Evolutionary conservation across 2,329 filamentous ascomycete species (phyloP).

Genomic region (Lachnellula arida): DNA sequence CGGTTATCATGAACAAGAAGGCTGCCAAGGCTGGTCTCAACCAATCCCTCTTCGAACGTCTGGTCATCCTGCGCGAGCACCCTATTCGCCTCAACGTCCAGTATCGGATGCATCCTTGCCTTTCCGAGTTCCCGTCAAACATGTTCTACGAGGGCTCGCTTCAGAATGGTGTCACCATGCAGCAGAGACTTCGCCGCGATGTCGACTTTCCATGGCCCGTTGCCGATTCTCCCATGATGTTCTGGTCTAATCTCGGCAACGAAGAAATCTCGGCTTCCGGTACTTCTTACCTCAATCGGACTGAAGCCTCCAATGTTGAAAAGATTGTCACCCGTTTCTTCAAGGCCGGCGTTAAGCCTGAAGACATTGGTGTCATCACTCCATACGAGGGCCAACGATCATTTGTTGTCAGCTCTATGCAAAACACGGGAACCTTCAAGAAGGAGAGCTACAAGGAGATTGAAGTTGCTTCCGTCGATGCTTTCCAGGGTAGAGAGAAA

Average conservation of each 20-base stretch:
- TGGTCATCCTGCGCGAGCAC: slow-evolving; percentile 84
- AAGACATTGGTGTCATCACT: slow-evolving; percentile 94
- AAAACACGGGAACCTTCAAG: slow-evolving; percentile 93
- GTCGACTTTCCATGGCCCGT: slow-evolving; percentile 99
- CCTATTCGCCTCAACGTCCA: slow-evolving; percentile 95
- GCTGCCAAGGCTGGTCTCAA: slow-evolving; percentile 96
- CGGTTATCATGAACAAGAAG: slow-evolving; percentile 99
- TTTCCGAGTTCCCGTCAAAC: slow-evolving; percentile 96
- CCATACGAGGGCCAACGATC: slow-evolving; percentile 98
- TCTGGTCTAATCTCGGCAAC: slow-evolving; percentile 97
- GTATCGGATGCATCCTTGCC: slow-evolving; percentile 97
- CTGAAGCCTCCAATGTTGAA: slow-evolving; percentile 94
- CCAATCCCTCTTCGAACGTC: slow-evolving; percentile 95
- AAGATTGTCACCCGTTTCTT: slow-evolving; percentile 99
- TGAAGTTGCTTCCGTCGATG: slow-evolving; percentile 95
- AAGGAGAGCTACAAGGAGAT: slow-evolving; percentile 99
- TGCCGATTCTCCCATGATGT: slow-evolving; percentile 96
- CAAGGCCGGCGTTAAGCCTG: slow-evolving; percentile 93
- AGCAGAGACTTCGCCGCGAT: slow-evolving; percentile 82
- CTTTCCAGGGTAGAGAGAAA: slow-evolving; percentile 98
- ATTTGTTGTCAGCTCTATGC: slow-evolving; percentile 99
- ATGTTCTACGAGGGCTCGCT: slow-evolving; percentile 99
- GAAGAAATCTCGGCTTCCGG: slow-evolving; percentile 98
- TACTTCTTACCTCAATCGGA: slow-evolving; percentile 96
- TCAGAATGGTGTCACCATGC: slow-evolving; percentile 91